These are phyloP conservation scores for Colletotrichum sp. DNA, from an alignment of 2,329 filamentous ascomycete species.

Conservation along the genomic window DNA sequence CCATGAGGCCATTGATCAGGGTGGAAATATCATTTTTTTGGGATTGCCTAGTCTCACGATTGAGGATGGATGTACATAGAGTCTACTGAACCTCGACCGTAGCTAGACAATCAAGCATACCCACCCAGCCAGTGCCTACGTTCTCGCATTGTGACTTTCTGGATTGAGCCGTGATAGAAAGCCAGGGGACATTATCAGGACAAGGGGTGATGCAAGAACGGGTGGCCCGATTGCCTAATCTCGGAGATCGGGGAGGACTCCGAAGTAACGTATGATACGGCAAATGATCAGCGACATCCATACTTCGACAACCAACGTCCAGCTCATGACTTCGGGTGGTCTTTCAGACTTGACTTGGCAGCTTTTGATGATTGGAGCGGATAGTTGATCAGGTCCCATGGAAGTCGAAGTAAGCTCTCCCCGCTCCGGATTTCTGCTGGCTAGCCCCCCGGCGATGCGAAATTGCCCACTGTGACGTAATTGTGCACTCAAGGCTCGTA, in stretches of 20 bases:
- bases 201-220: background rate
- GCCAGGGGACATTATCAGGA: background rate
- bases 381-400: background rate
- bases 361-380: background rate
- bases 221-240: background rate
- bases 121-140: background rate
- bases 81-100: background rate
- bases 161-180: background rate
- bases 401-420: background rate
- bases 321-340: fast-evolving
- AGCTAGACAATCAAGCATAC: background rate
- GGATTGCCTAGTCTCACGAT: background rate
- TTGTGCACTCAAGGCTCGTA: background rate
- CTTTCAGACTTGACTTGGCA: background rate
- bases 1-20: background rate
- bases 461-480: background rate
- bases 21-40: background rate
- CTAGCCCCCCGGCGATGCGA: background rate
- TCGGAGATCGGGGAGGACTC: background rate
- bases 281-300: background rate
- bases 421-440: background rate
- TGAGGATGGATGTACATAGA: background rate
- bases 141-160: background rate
- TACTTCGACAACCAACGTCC: background rate
- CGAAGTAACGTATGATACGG: background rate